Base-by-base conservation (phyloP, 73 alveolate genomes). In the Paramecium caudatum region DNA sequence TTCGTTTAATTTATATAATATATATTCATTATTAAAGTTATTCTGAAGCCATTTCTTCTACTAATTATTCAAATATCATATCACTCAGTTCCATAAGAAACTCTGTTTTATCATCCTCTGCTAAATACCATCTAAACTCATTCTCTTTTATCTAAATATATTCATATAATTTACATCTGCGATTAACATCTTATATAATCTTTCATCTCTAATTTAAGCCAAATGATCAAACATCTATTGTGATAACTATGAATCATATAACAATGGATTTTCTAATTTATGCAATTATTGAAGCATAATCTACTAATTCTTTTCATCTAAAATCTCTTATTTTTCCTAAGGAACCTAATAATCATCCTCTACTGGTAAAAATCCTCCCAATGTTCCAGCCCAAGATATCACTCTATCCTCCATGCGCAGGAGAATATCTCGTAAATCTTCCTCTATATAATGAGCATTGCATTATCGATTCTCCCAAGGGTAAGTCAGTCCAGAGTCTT, bases 11-110 rank as follows among this genome's bases (percentile, higher is more conserved):
- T 55, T 9, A 9, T 25, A 55, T 55, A 17, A 55, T 55, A 55
- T 55, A 55, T 55, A 55, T 55, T 55, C 80, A 55, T 55, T 27
- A 33, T 65, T 36, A 65, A 32, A 50, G 61, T 39, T 62, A 62
- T 86, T 86, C 93, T 15, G 61, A 70, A 15, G 84, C 93, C 46
- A 86, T 65, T 86, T 86, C 93, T 46, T 86, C 93, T 0, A 86
- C 93, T 3, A 86, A 61, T 27, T 86, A 55, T 63, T 86, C 93
- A 86, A 86, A 86, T 41, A 86, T 61, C 5, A 63, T 70, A 43
- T 86, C 93, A 21, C 90, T 50, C 37, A 86, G 47, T 46, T 86
- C 93, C 90, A 86, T 63, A 41, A 86, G 65, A 43, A 86, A 70
- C 43, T 86, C 93, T 3, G 93, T 78, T 32, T 68, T 86, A 41